Conservation (phyloP, 495 filamentous ascomycete genomes). For the Daldinia bambusicola region DNA sequence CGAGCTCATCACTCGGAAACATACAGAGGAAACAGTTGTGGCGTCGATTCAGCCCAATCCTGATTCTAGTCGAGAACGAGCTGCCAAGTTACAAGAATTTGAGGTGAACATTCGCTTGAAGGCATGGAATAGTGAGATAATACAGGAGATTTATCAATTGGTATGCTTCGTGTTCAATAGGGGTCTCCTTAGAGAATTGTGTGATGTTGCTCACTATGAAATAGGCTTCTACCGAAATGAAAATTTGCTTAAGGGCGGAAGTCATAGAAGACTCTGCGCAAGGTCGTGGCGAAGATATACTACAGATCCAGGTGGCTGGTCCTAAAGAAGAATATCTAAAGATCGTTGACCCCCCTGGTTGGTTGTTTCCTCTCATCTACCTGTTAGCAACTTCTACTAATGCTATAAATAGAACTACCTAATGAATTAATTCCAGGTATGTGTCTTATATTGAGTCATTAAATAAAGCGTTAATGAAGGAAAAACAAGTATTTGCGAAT, state of each 20-base stretch:
- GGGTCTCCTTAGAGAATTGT: too few relatives aligned
- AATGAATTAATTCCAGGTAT: too few relatives aligned
- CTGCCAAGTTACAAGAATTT: conserved; percentile 41
- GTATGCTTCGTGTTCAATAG: conserved; percentile 23
- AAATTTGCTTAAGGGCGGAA: too few relatives aligned
- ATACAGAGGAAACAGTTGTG: conserved; percentile 50
- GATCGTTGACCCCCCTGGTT: conserved; percentile 59
- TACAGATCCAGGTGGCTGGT: conserved; percentile 66
- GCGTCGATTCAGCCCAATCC: too few relatives aligned
- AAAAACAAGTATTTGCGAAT: too few relatives aligned
- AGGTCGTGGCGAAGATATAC: conserved; percentile 62
- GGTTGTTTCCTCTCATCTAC: too few relatives aligned
- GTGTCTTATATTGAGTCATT: too few relatives aligned
- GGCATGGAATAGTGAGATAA: conserved; percentile 47
- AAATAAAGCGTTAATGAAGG: too few relatives aligned
- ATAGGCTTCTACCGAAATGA: neutral
- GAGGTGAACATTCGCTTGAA: conserved; percentile 12
- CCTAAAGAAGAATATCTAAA: conserved; percentile 66
- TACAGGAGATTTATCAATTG: conserved; percentile 41
- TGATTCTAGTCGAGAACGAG: neutral
- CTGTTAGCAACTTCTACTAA: too few relatives aligned
- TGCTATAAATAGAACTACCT: too few relatives aligned
- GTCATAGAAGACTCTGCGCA: neutral
- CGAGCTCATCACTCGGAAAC: conserved; percentile 65
- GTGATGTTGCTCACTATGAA: neutral